Evolutionary conservation across 31 red algal genomes (phyloP).

Genomic region (Asparagopsis taxiformis): DNA sequence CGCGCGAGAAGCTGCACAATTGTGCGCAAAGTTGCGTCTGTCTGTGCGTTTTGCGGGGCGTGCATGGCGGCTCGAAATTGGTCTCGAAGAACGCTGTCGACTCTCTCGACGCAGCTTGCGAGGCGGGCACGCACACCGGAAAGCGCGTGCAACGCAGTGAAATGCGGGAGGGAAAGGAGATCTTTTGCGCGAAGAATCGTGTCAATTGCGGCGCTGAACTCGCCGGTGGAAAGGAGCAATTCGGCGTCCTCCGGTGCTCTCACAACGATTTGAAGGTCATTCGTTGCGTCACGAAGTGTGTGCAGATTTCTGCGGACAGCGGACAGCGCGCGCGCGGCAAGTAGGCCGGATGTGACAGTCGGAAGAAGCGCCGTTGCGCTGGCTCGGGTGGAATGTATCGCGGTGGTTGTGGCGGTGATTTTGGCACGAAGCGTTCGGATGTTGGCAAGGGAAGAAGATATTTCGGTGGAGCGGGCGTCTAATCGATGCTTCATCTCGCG

Average conservation of each 20-base stretch:
- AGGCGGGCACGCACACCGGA: constrained; percentile 19
- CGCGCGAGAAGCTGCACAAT: constrained; percentile 47
- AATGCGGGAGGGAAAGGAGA: constrained; percentile 21
- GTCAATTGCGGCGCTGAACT: constrained; percentile 52
- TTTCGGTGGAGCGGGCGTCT: constrained; percentile 17
- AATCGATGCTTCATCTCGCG: constrained; percentile 17
- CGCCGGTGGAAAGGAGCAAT: constrained; percentile 26
- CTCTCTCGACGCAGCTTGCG: constrained; percentile 38
- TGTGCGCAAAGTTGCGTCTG: constrained; percentile 17
- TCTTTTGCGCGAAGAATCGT: constrained; percentile 25
- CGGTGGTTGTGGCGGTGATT: constrained; percentile 18
- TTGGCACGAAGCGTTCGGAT: constrained; percentile 24
- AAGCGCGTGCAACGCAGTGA: constrained; percentile 26
- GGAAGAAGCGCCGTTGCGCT: constrained; percentile 13
- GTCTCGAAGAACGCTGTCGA: constrained; percentile 51
- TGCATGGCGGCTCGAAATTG: constrained; percentile 44
- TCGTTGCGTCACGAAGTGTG: constrained; percentile 21
- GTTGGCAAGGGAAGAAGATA: constrained; percentile 20
- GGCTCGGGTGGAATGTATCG: constrained; percentile 22
- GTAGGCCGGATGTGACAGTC: constrained; percentile 15
- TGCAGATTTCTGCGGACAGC: constrained; percentile 26
- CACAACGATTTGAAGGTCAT: constrained; percentile 12
- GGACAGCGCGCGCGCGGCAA: constrained; percentile 5
- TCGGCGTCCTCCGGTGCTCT: constrained; percentile 34
- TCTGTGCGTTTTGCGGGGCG: constrained; percentile 1